Conservation (phyloP, 2,329 filamentous ascomycete genomes). For the Verticillium albo-atrum region DNA sequence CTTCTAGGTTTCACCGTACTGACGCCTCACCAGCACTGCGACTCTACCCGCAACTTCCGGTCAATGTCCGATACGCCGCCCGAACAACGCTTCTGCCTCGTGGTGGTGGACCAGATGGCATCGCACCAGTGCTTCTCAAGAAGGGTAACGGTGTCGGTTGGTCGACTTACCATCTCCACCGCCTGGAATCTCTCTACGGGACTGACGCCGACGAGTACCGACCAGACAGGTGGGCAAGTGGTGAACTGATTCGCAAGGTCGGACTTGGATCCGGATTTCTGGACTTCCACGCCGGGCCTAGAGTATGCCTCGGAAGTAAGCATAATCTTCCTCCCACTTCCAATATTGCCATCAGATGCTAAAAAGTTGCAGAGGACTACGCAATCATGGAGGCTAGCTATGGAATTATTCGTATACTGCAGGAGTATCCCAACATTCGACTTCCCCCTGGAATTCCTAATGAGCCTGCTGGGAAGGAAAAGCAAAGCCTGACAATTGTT, state of each 20-base stretch:
- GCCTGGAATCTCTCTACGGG: constrained; percentile 29
- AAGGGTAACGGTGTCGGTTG: background rate
- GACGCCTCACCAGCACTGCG: constrained; percentile 7
- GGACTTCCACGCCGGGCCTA: constrained; percentile 30
- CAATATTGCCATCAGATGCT: background rate
- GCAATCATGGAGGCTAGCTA: constrained; percentile 18
- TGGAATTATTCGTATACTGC: constrained; percentile 13
- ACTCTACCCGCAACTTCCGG: constrained; percentile 12
- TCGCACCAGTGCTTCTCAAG: background rate
- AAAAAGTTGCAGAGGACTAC: constrained; percentile 16
- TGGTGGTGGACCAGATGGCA: constrained; percentile 6
- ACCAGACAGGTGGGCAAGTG: constrained; percentile 32
- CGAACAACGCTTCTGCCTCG: constrained; percentile 3
- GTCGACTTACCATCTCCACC: constrained; percentile 11
- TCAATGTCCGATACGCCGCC: constrained; percentile 4
- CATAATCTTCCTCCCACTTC: constrained; percentile 5
- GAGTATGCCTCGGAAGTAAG: constrained; percentile 29
- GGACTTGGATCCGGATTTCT: constrained; percentile 25
- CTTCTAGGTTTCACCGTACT: background rate
- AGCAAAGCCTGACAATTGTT: constrained; percentile 14
- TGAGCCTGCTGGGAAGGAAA: constrained; percentile 17
- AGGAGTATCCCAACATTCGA: constrained; percentile 15
- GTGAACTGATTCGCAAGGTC: constrained; percentile 8
- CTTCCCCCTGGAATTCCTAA: constrained; percentile 10
- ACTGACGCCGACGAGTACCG: constrained; percentile 26